A percentile compares a stretch with the other conserved stretches of the same genome.
Conservation (phyloP, 768 basidiomycete genomes). For the Glaciozyma martinii region DNA sequence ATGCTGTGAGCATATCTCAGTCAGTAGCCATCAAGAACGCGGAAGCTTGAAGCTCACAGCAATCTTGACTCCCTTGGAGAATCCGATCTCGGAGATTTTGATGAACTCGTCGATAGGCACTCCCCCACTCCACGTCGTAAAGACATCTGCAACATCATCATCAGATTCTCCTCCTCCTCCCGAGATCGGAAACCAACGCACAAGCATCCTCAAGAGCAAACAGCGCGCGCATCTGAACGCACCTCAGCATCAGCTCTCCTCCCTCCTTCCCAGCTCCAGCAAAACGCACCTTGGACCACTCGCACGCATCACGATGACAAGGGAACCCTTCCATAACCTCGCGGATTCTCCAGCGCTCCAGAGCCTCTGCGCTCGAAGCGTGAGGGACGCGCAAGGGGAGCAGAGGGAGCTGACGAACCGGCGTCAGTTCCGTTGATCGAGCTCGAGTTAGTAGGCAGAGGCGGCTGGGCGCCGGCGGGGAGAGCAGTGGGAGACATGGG, state of each 20-base stretch:
- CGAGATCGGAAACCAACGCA: background rate
- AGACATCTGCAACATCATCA: slow-evolving; percentile 9
- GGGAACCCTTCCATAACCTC: slow-evolving; percentile 25
- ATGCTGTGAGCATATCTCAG: slow-evolving; percentile 4
- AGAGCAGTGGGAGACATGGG: slow-evolving; percentile 1
- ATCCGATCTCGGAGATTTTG: slow-evolving; percentile 26
- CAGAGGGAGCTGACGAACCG: background rate
- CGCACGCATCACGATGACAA: slow-evolving; percentile 16
- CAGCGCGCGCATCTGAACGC: slow-evolving; percentile 7
- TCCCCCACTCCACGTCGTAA: slow-evolving; percentile 24
- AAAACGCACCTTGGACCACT: slow-evolving; percentile 18
- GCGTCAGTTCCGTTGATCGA: slow-evolving; percentile 4
- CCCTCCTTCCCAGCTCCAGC: background rate
- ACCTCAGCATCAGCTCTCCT: background rate
- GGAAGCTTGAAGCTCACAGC: background rate
- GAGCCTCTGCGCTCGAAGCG: background rate
- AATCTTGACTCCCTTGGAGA: slow-evolving; percentile 30
- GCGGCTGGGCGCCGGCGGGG: slow-evolving; percentile 4
- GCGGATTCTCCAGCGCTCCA: background rate
- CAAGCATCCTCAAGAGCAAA: slow-evolving; percentile 24
- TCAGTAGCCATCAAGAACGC: too few relatives aligned
- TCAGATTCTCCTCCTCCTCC: background rate
- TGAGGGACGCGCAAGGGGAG: too few relatives aligned
- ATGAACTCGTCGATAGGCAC: slow-evolving; percentile 25
- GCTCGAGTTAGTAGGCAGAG: slow-evolving; percentile 4